phyloP scores from a whole-genome alignment of 805 yeast genomes.

The Ogataea philodendri region DNA sequence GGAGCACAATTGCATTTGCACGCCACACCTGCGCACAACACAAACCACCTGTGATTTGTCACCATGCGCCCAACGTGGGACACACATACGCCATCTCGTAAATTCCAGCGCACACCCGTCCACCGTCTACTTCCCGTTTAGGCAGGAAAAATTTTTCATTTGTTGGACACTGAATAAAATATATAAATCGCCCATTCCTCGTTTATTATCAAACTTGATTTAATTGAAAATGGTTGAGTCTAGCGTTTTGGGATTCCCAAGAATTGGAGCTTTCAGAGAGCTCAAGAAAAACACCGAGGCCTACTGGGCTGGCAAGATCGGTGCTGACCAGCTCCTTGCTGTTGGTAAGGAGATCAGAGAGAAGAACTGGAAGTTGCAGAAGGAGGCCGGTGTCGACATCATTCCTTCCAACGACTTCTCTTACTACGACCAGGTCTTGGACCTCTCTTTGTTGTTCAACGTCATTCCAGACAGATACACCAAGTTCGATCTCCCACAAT shows the following conservation, averaged over 20 bases:
- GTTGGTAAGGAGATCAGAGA: slow-evolving; percentile 96
- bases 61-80: background rate
- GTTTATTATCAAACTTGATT: slow-evolving; percentile 8
- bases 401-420: slow-evolving; percentile 98
- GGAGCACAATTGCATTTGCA: slow-evolving; percentile 1
- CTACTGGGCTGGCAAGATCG: slow-evolving; percentile 95
- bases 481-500: slow-evolving; percentile 81
- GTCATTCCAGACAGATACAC: slow-evolving; percentile 96
- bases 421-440: slow-evolving; percentile 95
- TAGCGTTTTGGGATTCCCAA: slow-evolving; percentile 98
- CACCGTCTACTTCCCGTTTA: slow-evolving; percentile 11
- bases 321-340: slow-evolving; percentile 81
- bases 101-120: slow-evolving; percentile 3
- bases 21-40: background rate
- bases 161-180: slow-evolving; percentile 15
- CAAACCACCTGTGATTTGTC: slow-evolving; percentile 1
- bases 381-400: slow-evolving; percentile 94
- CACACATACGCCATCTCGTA: background rate
- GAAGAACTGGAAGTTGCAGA: slow-evolving; percentile 96
- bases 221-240: slow-evolving; percentile 80
- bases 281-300: slow-evolving; percentile 98
- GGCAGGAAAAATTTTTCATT: slow-evolving; percentile 20
- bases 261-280: slow-evolving; percentile 99
- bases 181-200: slow-evolving; percentile 10
- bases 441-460: slow-evolving; percentile 87